A percentile compares a stretch with the other conserved stretches of the same genome.
These are phyloP conservation scores for Fallopia convolvulus DNA, from an alignment of 148 eudicot species.

Conservation along the genomic window DNA sequence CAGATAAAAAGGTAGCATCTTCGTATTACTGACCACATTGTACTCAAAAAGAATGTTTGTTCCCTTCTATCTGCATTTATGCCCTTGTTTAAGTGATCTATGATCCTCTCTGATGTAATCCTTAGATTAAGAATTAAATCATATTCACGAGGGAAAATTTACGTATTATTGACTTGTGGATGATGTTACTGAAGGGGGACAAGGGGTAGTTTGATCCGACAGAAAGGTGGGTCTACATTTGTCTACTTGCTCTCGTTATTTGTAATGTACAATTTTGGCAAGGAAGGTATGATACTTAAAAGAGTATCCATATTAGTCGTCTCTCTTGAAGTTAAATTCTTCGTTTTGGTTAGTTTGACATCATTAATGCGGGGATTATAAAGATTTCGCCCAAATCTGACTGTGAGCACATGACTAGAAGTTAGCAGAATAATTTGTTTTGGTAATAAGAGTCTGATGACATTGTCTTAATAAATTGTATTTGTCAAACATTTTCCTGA, in stretches of 20 bases:
- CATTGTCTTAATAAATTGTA: background rate
- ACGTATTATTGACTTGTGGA: background rate
- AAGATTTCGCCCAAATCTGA: background rate
- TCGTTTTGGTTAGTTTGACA: background rate
- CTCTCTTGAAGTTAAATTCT: background rate
- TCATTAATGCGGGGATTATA: background rate
- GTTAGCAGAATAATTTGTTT: background rate
- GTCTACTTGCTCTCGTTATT: background rate
- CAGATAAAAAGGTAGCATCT: background rate
- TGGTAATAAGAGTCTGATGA: background rate
- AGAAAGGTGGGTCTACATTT: background rate
- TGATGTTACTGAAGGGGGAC: background rate
- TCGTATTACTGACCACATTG: background rate
- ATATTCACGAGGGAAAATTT: background rate
- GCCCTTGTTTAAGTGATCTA: background rate
- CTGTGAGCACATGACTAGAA: background rate
- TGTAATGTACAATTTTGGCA: background rate
- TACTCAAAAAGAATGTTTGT: background rate
- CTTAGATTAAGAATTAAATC: background rate
- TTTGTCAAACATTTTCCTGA: slow-evolving; percentile 10
- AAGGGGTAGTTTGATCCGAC: background rate
- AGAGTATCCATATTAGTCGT: background rate
- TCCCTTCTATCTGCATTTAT: background rate
- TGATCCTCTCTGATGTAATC: background rate
- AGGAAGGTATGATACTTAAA: background rate